A percentile compares a stretch with the other conserved stretches of the same genome.
Conservation (phyloP, 1,284 basidiomycete species). For the Wallemia mellicola region DNA sequence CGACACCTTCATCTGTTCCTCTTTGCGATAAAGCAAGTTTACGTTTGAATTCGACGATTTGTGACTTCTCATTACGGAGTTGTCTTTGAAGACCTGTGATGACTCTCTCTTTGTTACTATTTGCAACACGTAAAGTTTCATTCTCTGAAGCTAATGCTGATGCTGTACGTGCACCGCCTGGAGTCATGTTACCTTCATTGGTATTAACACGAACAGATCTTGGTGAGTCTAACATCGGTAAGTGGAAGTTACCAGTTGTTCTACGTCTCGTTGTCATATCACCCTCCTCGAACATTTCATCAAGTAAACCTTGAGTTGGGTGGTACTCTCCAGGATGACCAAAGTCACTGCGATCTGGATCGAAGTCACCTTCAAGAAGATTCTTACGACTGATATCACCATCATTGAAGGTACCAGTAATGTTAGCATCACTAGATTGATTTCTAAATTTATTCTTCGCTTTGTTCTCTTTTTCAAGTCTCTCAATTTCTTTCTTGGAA, state of each 20-base stretch:
- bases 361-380: neutral
- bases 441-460: conserved; percentile 45
- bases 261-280: neutral
- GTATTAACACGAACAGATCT: neutral
- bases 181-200: neutral
- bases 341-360: neutral
- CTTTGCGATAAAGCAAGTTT: conserved; percentile 18
- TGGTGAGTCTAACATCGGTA: neutral
- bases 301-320: neutral
- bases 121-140: neutral
- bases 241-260: neutral
- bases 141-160: neutral
- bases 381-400: conserved; percentile 4
- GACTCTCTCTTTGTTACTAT: conserved; percentile 20
- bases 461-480: conserved; percentile 21
- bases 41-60: conserved; percentile 31
- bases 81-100: conserved; percentile 46
- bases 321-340: neutral
- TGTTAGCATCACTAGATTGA: conserved; percentile 12
- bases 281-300: neutral
- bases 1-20: conserved; percentile 10
- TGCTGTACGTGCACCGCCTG: neutral
- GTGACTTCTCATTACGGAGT: conserved; percentile 45
- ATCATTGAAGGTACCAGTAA: neutral
- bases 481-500: conserved; percentile 25